Conservation (phyloP, 2,329 filamentous ascomycete species). For the Neocatenulostroma microsporum region DNA sequence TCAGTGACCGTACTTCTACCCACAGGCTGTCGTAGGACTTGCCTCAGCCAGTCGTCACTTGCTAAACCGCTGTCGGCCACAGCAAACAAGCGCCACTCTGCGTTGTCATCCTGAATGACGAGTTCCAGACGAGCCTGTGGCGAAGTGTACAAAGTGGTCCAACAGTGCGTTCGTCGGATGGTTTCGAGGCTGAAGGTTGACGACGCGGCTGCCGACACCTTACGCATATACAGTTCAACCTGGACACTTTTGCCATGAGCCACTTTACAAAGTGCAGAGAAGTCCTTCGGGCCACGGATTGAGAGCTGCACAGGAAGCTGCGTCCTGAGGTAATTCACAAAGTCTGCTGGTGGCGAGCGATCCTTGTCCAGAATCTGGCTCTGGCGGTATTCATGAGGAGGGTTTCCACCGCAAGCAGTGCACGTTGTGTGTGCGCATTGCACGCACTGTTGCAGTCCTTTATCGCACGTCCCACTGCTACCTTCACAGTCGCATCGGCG, state of each 20-base stretch:
- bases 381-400: slow-evolving; percentile 39
- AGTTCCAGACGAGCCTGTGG: slow-evolving; percentile 33
- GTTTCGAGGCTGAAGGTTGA: slow-evolving; percentile 30
- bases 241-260: no score
- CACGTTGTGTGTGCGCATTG: slow-evolving; percentile 51
- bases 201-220: slow-evolving; percentile 27
- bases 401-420: slow-evolving; percentile 47
- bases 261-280: no score
- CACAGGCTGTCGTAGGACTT: slow-evolving; percentile 21
- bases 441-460: slow-evolving; percentile 40
- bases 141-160: slow-evolving; percentile 38
- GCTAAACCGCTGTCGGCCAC: slow-evolving; percentile 14
- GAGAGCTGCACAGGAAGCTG: slow-evolving; percentile 16
- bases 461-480: neutral
- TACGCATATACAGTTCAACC: no score
- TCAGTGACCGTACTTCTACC: slow-evolving; percentile 14
- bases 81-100: slow-evolving; percentile 27
- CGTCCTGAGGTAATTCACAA: slow-evolving; percentile 15
- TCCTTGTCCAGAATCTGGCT: slow-evolving; percentile 5
- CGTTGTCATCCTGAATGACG: slow-evolving; percentile 10
- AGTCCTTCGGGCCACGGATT: no score
- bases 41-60: slow-evolving; percentile 17
- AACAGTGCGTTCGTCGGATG: slow-evolving; percentile 27
- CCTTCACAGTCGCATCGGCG: no score
- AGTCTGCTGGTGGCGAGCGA: slow-evolving; percentile 25